Base-by-base conservation (phyloP, 2,329 filamentous ascomycete genomes). In the Aspergillus proliferans region DNA sequence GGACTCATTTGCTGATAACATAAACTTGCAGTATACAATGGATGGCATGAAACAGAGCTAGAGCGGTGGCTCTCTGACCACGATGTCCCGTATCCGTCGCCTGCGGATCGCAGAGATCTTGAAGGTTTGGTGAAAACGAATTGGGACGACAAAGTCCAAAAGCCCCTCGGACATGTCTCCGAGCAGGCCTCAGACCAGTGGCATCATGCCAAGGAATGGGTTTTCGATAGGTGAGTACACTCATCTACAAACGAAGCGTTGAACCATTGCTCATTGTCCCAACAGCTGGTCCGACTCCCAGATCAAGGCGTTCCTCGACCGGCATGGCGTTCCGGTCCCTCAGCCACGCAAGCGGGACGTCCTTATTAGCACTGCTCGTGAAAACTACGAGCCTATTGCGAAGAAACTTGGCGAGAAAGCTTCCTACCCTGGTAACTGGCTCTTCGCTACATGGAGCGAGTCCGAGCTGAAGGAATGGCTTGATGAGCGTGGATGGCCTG, bases 21-120 rank as follows among this genome's bases (percentile, higher is more conserved):
- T 30, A 36, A 34, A 49, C 42, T 49, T 49, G 12, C 64, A 95
- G 92, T 86, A 14, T 97, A 97, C 79, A 96, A 97, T 75, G 96
- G 93, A 70, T 98, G 93, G 93, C 92, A 97, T 63, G 86, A 97
- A 77, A 95, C 88, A 19, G 93, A 98, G 78, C 83, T 98, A 26
- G 92, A 98, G 76, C 83, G 91, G 63, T 98, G 93, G 93, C 83
- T 98, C 45, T 87, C 87, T 26, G 93, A 98, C 67, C 81, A 97
- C 73, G 83, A 91, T 68, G 79, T 98, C 50, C 89, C 92, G 8
- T 90, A 96, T 69, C 90, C 93, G n/a, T 85, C 83, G 9, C 83
- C 91, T 9, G 84, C 92, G 44, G 90, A 96, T 71, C 89, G 93
- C 64, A 95, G 93, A 73, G 89, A 95, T 58, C 84, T 98, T n/a